Evolutionary conservation across 108 stramenopile genomes (phyloP).

Genomic region (Hondaea fermentalgiana): DNA sequence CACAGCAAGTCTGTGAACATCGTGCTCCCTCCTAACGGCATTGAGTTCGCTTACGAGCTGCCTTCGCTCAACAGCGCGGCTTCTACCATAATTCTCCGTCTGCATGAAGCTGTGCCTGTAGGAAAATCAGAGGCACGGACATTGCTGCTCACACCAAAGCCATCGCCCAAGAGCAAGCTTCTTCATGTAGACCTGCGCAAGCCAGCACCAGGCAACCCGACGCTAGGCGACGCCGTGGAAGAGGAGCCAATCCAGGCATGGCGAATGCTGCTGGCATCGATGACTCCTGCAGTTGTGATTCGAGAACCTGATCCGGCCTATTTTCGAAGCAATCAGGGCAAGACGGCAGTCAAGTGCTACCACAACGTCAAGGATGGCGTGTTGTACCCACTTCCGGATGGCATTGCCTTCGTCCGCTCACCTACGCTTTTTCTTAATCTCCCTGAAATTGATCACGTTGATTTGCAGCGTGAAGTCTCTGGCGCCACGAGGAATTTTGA

Average conservation of each 20-base stretch:
- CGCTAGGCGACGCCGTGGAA: background rate
- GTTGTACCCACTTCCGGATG: background rate
- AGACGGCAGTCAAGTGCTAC: background rate
- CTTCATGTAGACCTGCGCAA: background rate
- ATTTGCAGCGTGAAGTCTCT: background rate
- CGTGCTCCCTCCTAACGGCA: background rate
- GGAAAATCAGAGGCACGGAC: background rate
- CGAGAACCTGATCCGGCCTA: background rate
- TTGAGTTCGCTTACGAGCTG: background rate
- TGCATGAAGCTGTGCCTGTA: background rate
- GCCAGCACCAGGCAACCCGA: background rate
- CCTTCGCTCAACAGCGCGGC: background rate
- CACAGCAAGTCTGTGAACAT: background rate
- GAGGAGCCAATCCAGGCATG: background rate
- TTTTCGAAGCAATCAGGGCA: background rate
- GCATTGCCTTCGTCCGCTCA: background rate
- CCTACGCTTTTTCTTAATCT: background rate
- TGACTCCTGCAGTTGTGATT: background rate
- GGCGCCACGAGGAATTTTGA: background rate
- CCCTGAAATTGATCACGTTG: background rate
- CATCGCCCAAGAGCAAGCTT: background rate
- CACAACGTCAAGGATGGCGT: slow-evolving; percentile 7
- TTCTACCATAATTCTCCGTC: background rate
- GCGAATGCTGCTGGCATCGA: background rate
- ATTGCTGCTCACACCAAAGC: background rate